Percentiles rank a stretch among this genome's conserved stretches.
phyloP scores from a whole-genome alignment of 805 yeast genomes.

The Candida vartiovaarae region DNA sequence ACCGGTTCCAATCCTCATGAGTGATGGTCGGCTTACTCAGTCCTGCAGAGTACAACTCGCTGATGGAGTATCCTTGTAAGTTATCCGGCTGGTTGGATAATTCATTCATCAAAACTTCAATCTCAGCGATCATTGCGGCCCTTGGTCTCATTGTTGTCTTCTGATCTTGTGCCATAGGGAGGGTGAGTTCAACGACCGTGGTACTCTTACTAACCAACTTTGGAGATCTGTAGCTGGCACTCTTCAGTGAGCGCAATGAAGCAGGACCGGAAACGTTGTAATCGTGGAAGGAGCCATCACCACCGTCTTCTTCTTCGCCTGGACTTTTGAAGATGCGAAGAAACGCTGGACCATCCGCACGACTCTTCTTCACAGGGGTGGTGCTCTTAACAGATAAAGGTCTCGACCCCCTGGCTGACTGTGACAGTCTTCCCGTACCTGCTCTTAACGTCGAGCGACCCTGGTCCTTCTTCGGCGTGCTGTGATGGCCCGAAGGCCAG shows the following conservation, averaged over 20 bases:
- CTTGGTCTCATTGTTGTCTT: not conserved
- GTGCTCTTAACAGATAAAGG: conserved; percentile 2
- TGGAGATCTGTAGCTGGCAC: conserved; percentile 11
- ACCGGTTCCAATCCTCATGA: conserved; percentile 5
- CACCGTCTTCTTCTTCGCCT: not conserved
- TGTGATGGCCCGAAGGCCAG: not conserved
- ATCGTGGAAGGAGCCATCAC: not conserved
- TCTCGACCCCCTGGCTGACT: conserved; percentile 1
- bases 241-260: conserved; percentile 3
- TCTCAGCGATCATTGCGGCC: conserved; percentile 4
- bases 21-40: not conserved
- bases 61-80: not conserved
- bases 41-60: conserved; percentile 2
- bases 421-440: not conserved
- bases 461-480: not conserved
- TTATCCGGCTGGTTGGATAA: not conserved
- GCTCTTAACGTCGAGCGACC: conserved; percentile 2
- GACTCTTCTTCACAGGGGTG: not conserved
- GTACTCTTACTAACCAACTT: conserved; percentile 5
- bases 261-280: not conserved
- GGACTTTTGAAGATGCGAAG: conserved; percentile 4
- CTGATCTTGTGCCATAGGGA: not conserved
- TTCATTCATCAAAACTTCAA: conserved; percentile 3
- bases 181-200: not conserved
- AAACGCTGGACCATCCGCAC: conserved; percentile 4